Percentiles rank a stretch among this genome's conserved stretches.
Evolutionary conservation across 306 rosid species (phyloP).

Genomic region (Vigna unguiculata): DNA sequence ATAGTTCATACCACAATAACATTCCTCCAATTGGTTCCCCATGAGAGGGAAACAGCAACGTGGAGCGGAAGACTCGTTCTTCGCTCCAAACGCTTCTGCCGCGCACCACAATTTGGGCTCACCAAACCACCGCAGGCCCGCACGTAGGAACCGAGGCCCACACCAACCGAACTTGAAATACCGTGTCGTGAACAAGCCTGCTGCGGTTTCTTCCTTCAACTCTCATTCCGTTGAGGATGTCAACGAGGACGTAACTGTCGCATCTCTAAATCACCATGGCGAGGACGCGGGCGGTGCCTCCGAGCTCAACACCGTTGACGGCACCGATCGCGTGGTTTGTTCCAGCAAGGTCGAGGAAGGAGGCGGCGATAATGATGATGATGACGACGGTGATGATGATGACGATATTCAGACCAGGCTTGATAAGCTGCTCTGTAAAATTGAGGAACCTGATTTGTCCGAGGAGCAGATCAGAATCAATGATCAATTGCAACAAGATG

Average conservation of each 20-base stretch:
- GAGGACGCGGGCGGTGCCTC: conserved; percentile 17
- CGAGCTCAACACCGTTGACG: conserved; percentile 10
- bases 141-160: conserved; percentile 39
- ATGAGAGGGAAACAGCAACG: conserved; percentile 32
- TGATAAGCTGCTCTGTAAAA: conserved; percentile 48
- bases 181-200: conserved; percentile 50
- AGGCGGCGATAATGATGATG: not conserved
- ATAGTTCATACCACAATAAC: not conserved
- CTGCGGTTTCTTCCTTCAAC: conserved; percentile 33
- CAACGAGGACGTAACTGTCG: not conserved
- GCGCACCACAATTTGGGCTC: conserved; percentile 9
- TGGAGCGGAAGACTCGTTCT: not conserved
- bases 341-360: conserved; percentile 44
- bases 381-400: not conserved
- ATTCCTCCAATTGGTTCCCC: not conserved
- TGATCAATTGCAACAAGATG: conserved; percentile 83
- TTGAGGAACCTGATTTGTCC: conserved; percentile 60
- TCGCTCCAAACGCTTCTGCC: conserved; percentile 21
- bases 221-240: conserved; percentile 20
- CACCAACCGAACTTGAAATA: conserved; percentile 41
- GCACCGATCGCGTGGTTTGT: conserved; percentile 28
- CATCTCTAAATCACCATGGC: not conserved
- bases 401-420: conserved; percentile 48
- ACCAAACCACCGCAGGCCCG: not conserved
- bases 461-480: conserved; percentile 67